Base-by-base conservation (phyloP, 352 stramenopile species). In the Phytophthora parvispora region DNA sequence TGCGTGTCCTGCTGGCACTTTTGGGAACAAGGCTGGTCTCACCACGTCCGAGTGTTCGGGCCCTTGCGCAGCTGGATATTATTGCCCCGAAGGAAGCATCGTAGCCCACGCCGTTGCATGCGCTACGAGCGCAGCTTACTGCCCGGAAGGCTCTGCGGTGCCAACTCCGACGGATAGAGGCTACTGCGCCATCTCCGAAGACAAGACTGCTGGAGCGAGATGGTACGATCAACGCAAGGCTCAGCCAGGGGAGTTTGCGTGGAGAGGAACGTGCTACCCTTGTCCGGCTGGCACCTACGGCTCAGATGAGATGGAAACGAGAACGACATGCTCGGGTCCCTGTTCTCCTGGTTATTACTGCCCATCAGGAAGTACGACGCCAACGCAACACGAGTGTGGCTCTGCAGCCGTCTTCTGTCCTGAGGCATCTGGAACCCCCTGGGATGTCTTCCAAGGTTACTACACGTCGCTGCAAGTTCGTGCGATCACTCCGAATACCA, bases 261-360 rank as follows among this genome's bases (percentile, higher is more conserved):
- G 81, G 63, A 50, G 78, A 53, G 86, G 86, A 16, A 61, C 58
- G 42, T 94, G 86, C 25, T 87, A 78, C 49, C 64, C 69, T 0
- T 98, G 92, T 59, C 90, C 91, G 4, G 69, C 77, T 2, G 89
- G 90, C 1, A 77, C 60, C 7, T 97, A 81, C 55, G 89, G 92
- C 8, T 72, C 56, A 0, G 38, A 59, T 9, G 32, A 66, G 9
- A 83, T 80, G 15, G 73, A 93, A 63, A 77, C 64, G 8, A 60
- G 80, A 49, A 55, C 81, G 2, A 61, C 60, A 0, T 98, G 92
- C 53, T 77, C 78, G 0, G 92, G 87, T 0, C 31, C 31, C 3
- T 98, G 92, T 68, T 42, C 71, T 16, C 18, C 69, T 7, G 92
- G 92, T 6, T 97, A 89, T 66, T 97, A 80, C 64, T 94, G 86